Evolutionary conservation across 1,139 yeast genomes (phyloP).

Genomic region (Suhomyces coccinellae): DNA sequence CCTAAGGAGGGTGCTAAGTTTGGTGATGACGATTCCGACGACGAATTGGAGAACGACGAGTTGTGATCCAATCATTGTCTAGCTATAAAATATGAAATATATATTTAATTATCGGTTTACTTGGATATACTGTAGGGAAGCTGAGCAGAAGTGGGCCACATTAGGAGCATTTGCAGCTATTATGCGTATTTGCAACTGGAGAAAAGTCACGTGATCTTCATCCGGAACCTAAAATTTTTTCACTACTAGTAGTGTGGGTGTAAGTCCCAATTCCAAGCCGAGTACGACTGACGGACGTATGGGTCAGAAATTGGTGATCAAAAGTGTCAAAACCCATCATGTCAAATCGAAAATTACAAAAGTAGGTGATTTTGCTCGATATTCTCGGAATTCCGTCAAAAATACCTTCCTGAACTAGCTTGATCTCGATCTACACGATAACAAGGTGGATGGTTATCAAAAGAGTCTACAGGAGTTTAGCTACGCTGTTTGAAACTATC

Average conservation of each 20-base stretch:
- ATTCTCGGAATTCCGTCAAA: neutral
- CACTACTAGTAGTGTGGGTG: conserved; percentile 1
- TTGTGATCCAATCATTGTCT: conserved; percentile 27
- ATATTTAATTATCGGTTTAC: conserved; percentile 3
- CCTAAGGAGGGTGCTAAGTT: conserved; percentile 42
- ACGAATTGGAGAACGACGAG: conserved; percentile 62
- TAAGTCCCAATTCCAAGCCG: conserved; percentile 1
- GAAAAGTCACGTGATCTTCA: conserved; percentile 12
- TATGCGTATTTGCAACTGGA: neutral
- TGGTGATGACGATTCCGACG: conserved; percentile 61
- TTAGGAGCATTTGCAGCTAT: conserved; percentile 4
- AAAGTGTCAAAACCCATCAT: conserved; percentile 16
- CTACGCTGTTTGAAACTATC: neutral
- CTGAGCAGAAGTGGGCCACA: neutral
- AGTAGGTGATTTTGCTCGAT: conserved; percentile 31
- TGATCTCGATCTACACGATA: neutral
- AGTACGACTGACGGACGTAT: conserved; percentile 1
- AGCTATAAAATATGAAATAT: neutral
- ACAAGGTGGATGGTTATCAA: neutral
- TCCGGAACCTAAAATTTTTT: conserved; percentile 21
- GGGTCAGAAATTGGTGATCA: conserved; percentile 1
- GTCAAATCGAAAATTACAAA: conserved; percentile 50
- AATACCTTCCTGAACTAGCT: neutral
- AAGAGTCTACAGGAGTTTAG: no score
- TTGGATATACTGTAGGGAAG: neutral